Conservation (phyloP, 306 rosid genomes). For the Albizia julibrissin region DNA sequence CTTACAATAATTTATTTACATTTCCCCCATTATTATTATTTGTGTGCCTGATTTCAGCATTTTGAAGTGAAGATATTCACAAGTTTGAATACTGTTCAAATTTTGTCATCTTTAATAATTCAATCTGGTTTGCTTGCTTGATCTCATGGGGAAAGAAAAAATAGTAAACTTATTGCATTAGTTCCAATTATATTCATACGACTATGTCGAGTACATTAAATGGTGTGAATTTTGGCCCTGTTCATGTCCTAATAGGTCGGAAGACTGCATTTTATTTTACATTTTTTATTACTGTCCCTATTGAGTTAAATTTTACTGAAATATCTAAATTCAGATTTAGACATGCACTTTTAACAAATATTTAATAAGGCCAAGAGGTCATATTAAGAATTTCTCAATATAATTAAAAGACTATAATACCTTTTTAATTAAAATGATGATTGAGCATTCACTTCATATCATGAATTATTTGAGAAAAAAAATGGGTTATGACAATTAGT, state of each 20-base stretch:
- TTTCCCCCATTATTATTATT: neutral
- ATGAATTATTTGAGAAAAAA: too few species aligned
- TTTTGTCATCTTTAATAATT: neutral
- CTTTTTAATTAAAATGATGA: too few species aligned
- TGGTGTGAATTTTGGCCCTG: neutral
- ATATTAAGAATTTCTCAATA: too few species aligned
- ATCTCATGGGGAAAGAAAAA: neutral
- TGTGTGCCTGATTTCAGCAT: neutral
- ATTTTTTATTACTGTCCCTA: neutral
- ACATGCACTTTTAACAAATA: too few species aligned
- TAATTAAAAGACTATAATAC: too few species aligned
- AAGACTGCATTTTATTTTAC: neutral
- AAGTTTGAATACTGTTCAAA: neutral
- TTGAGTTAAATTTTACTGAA: neutral
- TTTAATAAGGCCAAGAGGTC: too few species aligned
- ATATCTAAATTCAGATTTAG: too few species aligned
- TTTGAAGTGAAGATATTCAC: neutral
- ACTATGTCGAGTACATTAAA: neutral
- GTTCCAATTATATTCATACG: neutral
- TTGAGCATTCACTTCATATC: too few species aligned
- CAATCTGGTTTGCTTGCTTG: neutral
- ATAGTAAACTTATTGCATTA: neutral
- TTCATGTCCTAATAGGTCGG: neutral
- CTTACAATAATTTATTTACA: neutral
- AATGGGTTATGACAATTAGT: too few species aligned